Evolutionary conservation across 352 stramenopile genomes (phyloP).

Genomic region (Aphanomyces astaci): DNA sequence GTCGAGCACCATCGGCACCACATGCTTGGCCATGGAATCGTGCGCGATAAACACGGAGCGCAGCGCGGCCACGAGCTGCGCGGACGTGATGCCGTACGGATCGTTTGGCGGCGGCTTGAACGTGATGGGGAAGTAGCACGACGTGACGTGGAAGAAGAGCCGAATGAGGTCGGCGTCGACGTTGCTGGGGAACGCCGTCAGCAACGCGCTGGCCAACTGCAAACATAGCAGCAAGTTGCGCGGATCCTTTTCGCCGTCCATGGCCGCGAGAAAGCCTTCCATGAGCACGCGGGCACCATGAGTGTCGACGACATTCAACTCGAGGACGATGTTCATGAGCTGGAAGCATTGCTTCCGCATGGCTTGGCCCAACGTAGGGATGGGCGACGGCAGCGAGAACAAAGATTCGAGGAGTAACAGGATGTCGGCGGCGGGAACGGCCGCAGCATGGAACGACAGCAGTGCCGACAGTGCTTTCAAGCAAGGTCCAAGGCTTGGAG

Average conservation of each 20-base stretch:
- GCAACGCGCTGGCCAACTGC: slow-evolving; percentile 52
- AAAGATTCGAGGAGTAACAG: neutral
- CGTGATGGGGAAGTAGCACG: slow-evolving; percentile 89
- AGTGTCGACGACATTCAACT: neutral
- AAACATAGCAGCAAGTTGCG: slow-evolving; percentile 77
- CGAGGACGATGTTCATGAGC: slow-evolving; percentile 64
- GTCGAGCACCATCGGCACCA: slow-evolving; percentile 82
- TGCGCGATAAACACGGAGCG: slow-evolving; percentile 69
- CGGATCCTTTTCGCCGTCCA: slow-evolving; percentile 87
- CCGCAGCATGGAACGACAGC: slow-evolving; percentile 51
- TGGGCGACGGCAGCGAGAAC: slow-evolving; percentile 37
- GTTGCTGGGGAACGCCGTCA: slow-evolving; percentile 50
- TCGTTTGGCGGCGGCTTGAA: slow-evolving; percentile 87
- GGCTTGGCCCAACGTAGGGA: slow-evolving; percentile 71
- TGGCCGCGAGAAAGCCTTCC: slow-evolving; percentile 65
- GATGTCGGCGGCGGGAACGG: slow-evolving; percentile 36
- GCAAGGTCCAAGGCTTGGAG: slow-evolving; percentile 68
- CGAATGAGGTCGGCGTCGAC: slow-evolving; percentile 68
- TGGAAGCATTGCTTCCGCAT: slow-evolving; percentile 84
- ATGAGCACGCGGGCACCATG: slow-evolving; percentile 33
- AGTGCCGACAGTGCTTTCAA: slow-evolving; percentile 69
- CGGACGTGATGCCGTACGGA: slow-evolving; percentile 85
- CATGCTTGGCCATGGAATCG: slow-evolving; percentile 64
- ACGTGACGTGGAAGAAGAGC: slow-evolving; percentile 86
- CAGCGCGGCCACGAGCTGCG: slow-evolving; percentile 73